A percentile compares a stretch with the other conserved stretches of the same genome.
Conservation (phyloP, 2,329 filamentous ascomycete species). For the Fusarium proliferatum region DNA sequence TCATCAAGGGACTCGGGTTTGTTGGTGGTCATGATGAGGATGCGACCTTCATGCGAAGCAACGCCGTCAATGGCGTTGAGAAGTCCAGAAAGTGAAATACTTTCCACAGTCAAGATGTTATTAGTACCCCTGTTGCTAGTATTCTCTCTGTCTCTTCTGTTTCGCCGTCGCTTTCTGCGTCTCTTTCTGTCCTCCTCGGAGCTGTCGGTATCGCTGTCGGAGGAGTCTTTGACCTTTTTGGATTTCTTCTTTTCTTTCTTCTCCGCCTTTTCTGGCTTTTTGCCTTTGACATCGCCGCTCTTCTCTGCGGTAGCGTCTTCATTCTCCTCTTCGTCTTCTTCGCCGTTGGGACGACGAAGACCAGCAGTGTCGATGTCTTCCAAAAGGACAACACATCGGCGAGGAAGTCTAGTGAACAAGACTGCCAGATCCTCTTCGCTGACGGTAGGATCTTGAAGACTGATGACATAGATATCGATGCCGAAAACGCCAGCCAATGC, state of each 20-base stretch:
- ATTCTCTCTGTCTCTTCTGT: slow-evolving; percentile 31
- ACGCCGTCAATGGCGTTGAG: slow-evolving; percentile 88
- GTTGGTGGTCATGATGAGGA: slow-evolving; percentile 88
- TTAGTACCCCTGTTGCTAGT: slow-evolving; percentile 39
- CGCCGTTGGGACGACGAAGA: slow-evolving; percentile 57
- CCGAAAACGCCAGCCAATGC: slow-evolving; percentile 74
- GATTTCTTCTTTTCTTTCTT: slow-evolving; percentile 42
- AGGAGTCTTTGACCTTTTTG: slow-evolving; percentile 43
- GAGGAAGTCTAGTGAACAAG: slow-evolving; percentile 70
- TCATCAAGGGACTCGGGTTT: slow-evolving; percentile 77
- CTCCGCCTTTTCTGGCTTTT: slow-evolving; percentile 16
- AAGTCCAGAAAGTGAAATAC: slow-evolving; percentile 81
- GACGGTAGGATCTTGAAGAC: slow-evolving; percentile 65
- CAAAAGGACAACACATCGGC: slow-evolving; percentile 72
- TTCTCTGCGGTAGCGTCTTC: slow-evolving; percentile 18
- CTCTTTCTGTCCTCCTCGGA: slow-evolving; percentile 39
- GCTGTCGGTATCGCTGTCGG: slow-evolving; percentile 39
- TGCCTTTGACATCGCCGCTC: neutral
- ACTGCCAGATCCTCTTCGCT: slow-evolving; percentile 70
- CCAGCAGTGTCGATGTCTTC: slow-evolving; percentile 78
- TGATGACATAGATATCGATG: slow-evolving; percentile 73
- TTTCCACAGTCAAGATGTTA: slow-evolving; percentile 40
- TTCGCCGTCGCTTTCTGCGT: slow-evolving; percentile 36
- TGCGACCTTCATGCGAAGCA: slow-evolving; percentile 79
- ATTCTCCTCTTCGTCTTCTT: slow-evolving; percentile 43